Evolutionary conservation across 352 stramenopile genomes (phyloP).

Genomic region (Phytopythium cucurbitacearum): DNA sequence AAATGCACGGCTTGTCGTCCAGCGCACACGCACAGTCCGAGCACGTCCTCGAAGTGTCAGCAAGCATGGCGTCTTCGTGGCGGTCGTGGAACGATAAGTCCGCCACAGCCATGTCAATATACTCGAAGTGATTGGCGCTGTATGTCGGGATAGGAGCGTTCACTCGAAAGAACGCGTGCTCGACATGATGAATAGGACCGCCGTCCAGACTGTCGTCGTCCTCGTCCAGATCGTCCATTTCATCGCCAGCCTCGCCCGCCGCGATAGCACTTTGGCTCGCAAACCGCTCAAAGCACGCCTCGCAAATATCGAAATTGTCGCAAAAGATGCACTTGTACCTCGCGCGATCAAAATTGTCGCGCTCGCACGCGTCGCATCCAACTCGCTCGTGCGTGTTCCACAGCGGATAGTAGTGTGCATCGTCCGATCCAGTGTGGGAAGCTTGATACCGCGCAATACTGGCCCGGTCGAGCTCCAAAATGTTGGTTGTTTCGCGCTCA

Average conservation of each 20-base stretch:
- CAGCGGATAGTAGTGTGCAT: constrained; percentile 39
- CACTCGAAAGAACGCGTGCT: constrained; percentile 68
- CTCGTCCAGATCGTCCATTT: neutral
- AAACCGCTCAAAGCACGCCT: constrained; percentile 51
- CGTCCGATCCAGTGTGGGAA: neutral
- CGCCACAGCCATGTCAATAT: constrained; percentile 5
- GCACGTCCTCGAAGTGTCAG: constrained; percentile 11
- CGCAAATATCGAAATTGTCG: constrained; percentile 71
- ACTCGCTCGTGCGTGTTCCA: constrained; percentile 53
- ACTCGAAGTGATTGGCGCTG: constrained; percentile 49
- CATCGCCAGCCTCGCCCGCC: neutral
- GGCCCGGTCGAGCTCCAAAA: constrained; percentile 19
- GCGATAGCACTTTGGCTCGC: constrained; percentile 8
- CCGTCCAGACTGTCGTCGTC: constrained; percentile 1
- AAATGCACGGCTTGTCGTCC: constrained; percentile 29
- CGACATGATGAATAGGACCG: constrained; percentile 29
- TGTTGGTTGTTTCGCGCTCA: constrained; percentile 11
- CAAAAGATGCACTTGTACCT: constrained; percentile 77
- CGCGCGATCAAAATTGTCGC: constrained; percentile 39
- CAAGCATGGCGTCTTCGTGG: neutral
- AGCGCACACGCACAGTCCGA: constrained; percentile 25
- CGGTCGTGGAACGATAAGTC: constrained; percentile 9
- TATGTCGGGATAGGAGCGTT: constrained; percentile 58
- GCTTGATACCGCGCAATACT: constrained; percentile 7
- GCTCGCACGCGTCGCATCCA: constrained; percentile 60